phyloP scores from a whole-genome alignment of 106 monocot genomes.

The Vanilla planifolia region DNA sequence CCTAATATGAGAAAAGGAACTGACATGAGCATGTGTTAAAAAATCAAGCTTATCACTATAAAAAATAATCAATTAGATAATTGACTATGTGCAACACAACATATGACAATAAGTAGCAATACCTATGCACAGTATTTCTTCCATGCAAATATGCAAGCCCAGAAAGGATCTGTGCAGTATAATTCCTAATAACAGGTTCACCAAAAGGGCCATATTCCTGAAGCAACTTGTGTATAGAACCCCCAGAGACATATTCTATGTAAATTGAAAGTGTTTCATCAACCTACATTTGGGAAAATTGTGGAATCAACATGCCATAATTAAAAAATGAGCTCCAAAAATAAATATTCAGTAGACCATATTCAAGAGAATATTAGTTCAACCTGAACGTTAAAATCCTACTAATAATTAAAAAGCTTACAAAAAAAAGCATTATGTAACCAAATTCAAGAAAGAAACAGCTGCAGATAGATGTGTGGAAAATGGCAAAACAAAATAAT shows the following conservation, averaged over 20 bases:
- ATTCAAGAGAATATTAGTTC: too few relatives aligned
- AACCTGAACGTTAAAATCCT: too few relatives aligned
- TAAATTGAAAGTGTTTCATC: slow-evolving; percentile 71
- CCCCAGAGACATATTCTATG: slow-evolving; percentile 88
- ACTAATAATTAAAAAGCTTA: too few relatives aligned
- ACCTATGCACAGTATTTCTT: slow-evolving; percentile 82
- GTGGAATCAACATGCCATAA: too few relatives aligned
- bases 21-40: background rate
- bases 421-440: too few relatives aligned
- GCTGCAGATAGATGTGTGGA: too few relatives aligned
- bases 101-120: slow-evolving; percentile 22
- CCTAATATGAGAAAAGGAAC: slow-evolving; percentile 24
- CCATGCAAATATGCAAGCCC: slow-evolving; percentile 88
- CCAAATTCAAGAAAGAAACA: too few relatives aligned
- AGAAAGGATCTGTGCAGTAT: slow-evolving; percentile 74
- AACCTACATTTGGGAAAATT: slow-evolving; percentile 37
- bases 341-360: too few relatives aligned
- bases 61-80: slow-evolving; percentile 55
- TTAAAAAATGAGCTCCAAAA: too few relatives aligned
- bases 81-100: slow-evolving; percentile 56
- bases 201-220: slow-evolving; percentile 81
- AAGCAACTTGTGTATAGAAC: slow-evolving; percentile 82
- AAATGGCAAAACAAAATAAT: too few relatives aligned
- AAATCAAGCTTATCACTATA: slow-evolving; percentile 27
- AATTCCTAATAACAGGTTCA: slow-evolving; percentile 74